phyloP scores from a whole-genome alignment of 2,329 filamentous ascomycete species.

The Colletotrichum paranaense region DNA sequence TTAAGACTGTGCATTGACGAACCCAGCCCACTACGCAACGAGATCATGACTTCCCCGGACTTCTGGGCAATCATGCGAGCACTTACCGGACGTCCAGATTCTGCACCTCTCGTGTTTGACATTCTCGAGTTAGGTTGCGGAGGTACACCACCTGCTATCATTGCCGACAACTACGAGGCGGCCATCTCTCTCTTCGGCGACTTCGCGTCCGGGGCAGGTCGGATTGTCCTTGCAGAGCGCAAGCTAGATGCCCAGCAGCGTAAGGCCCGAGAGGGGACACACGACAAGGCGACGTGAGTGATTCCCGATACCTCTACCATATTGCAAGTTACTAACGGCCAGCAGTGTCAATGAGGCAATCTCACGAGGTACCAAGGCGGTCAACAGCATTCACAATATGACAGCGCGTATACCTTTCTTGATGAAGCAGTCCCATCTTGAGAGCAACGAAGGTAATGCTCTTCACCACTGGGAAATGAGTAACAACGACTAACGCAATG shows the following conservation, averaged over 20 bases:
- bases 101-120: slow-evolving; percentile 83
- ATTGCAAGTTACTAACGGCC: not conserved
- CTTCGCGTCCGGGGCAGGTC: slow-evolving; percentile 85
- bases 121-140: slow-evolving; percentile 84
- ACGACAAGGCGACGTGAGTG: slow-evolving; percentile 65
- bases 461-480: not conserved
- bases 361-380: slow-evolving; percentile 81
- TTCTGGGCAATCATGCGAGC: slow-evolving; percentile 93
- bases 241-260: slow-evolving; percentile 64
- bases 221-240: slow-evolving; percentile 78
- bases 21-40: slow-evolving; percentile 82
- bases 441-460: slow-evolving; percentile 79
- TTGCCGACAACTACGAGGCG: slow-evolving; percentile 95
- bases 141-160: slow-evolving; percentile 83
- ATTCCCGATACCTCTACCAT: slow-evolving; percentile 49
- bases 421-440: slow-evolving; percentile 93
- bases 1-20: slow-evolving; percentile 83
- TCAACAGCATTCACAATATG: slow-evolving; percentile 84
- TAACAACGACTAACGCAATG: slow-evolving; percentile 40
- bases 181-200: slow-evolving; percentile 87
- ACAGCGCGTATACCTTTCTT: slow-evolving; percentile 84
- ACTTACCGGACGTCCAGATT: slow-evolving; percentile 75
- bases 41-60: slow-evolving; percentile 95
- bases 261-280: slow-evolving; percentile 56
- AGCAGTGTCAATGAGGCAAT: slow-evolving; percentile 69